Evolutionary conservation across 2,329 filamentous ascomycete species (phyloP), one percentile per base, ranked within the genome.

Genomic region (Hymenoscyphus salicellus): DNA sequence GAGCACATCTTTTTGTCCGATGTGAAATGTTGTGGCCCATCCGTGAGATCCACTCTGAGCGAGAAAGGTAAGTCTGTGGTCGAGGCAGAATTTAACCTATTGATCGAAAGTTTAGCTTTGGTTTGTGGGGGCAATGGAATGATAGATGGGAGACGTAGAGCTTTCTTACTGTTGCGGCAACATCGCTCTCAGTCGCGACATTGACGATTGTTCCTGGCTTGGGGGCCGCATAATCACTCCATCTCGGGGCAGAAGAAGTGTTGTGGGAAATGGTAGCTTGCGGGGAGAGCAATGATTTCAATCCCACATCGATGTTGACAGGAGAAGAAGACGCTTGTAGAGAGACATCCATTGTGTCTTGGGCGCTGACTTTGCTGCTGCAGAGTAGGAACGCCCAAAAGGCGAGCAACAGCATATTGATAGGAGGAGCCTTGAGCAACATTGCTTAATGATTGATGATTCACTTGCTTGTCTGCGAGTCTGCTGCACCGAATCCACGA

Each of bases 1-100:
- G 1, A 41, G 26, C 16, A 56, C 17, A 28, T 32, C 60, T 17
- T 43, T 41, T n/a, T 56, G 28, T 17, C 33, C 23, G 14, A 69
- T 36, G 5, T 38, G 26, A 28, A 61, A 61, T 8, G 58, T 58
- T 11, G 14, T 38, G 7, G 28, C 23, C 52, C 61, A 65, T 6
- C 58, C 66, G 17, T 66, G 52, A 16, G 55, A 61, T 32, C 66
- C 65, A n/a, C 20, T 43, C 17, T 65, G 63, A 2, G 66, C 66
- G 16, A 65, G 43, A 23, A 66, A 65, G 8, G 58, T 28, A n/a
- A 68, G 65, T 23, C 56, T 55, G 49, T 55, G 16, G 17, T 17
- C 30, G 36, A 17, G 49, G 14, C 60, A 61, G 46, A 26, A 65
- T 65, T 63, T 60, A 10, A 65, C 49, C 64, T 65, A 10, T 49